Conservation (phyloP, 176 grass and related monocot species). For the Paspalum notatum region DNA sequence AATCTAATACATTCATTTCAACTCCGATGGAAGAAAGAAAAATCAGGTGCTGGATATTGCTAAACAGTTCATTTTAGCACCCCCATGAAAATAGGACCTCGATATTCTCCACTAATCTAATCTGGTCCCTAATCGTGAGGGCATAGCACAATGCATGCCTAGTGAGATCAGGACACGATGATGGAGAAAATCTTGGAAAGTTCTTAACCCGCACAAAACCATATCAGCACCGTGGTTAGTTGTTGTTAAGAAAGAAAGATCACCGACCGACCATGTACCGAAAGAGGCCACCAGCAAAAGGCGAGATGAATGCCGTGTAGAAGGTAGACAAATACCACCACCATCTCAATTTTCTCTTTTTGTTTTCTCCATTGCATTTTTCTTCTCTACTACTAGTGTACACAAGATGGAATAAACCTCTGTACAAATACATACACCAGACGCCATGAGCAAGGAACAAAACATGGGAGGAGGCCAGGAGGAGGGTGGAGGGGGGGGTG, state of each 20-base stretch:
- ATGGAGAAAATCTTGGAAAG: neutral
- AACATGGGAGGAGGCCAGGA: neutral
- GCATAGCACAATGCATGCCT: neutral
- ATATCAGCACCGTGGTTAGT: neutral
- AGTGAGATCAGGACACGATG: neutral
- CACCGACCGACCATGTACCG: conserved; percentile 7
- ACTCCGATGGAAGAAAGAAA: too few species aligned
- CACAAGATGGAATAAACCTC: conserved; percentile 51
- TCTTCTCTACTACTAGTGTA: conserved; percentile 2
- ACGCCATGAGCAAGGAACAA: conserved; percentile 52
- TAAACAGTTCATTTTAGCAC: too few species aligned
- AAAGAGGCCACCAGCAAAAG: conserved; percentile 15
- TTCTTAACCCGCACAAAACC: too few species aligned
- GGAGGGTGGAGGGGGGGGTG: neutral
- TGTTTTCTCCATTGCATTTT: neutral
- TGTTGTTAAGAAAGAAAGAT: conserved; percentile 4
- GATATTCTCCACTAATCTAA: neutral
- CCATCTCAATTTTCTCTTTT: neutral
- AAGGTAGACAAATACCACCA: conserved; percentile 26
- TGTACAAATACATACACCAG: conserved; percentile 70
- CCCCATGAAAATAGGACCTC: too few species aligned
- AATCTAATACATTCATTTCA: too few species aligned
- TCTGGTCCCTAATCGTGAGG: neutral
- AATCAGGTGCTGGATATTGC: too few species aligned
- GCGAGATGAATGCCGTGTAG: conserved; percentile 28